phyloP scores from a whole-genome alignment of 2,329 filamentous ascomycete genomes.

The Alternaria gaisen region DNA sequence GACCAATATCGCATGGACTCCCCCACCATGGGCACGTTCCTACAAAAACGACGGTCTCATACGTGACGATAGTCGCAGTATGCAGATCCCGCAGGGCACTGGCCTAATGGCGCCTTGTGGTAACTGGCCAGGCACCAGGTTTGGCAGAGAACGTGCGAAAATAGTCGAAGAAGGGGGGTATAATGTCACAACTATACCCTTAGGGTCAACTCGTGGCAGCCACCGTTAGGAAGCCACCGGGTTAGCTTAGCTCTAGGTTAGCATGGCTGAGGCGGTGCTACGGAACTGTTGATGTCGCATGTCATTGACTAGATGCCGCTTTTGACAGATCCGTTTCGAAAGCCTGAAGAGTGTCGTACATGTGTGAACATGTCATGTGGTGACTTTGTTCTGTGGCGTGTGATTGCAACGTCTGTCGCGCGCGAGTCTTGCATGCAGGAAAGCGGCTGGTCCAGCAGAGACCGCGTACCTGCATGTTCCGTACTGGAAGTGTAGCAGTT shows the following conservation, averaged over 20 bases:
- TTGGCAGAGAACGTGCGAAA: slow-evolving; percentile 7
- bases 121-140: slow-evolving; percentile 19
- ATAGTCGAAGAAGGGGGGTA: slow-evolving; percentile 26
- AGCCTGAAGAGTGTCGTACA: neutral
- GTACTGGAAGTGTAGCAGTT: slow-evolving; percentile 19
- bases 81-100: slow-evolving; percentile 18
- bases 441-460: slow-evolving; percentile 1
- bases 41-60: slow-evolving; percentile 31
- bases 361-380: neutral
- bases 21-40: slow-evolving; percentile 21
- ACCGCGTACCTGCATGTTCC: slow-evolving; percentile 12
- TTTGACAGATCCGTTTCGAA: slow-evolving; percentile 10
- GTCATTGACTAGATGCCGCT: slow-evolving; percentile 27
- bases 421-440: neutral
- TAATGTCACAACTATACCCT: slow-evolving; percentile 30
- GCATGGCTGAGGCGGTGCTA: slow-evolving; percentile 13
- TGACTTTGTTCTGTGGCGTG: neutral
- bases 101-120: slow-evolving; percentile 17
- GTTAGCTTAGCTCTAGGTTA: slow-evolving; percentile 21
- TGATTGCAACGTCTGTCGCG: neutral
- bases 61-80: slow-evolving; percentile 36
- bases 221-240: slow-evolving; percentile 12
- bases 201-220: slow-evolving; percentile 19
- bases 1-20: slow-evolving; percentile 17
- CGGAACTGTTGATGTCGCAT: slow-evolving; percentile 23